Percentiles rank a stretch among this genome's conserved stretches.
phyloP scores from a whole-genome alignment of 495 filamentous ascomycete species.

The Cladorrhinum samala region DNA sequence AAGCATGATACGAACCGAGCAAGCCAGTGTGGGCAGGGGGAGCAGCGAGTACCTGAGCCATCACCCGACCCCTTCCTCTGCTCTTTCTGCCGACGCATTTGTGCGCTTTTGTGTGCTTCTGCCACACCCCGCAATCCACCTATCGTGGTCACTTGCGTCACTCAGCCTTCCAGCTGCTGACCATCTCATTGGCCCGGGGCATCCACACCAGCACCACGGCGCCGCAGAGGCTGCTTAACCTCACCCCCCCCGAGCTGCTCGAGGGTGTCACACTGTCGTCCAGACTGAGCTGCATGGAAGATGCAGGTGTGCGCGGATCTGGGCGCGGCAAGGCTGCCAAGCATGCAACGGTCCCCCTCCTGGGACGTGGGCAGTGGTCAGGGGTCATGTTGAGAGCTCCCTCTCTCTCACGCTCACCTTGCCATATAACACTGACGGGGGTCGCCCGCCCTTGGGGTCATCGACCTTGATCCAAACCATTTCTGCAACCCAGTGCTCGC shows the following conservation, averaged over 20 bases:
- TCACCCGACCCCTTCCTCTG: slow-evolving; percentile 13
- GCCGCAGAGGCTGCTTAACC: neutral
- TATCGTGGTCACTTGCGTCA: slow-evolving; percentile 13
- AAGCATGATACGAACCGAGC: neutral
- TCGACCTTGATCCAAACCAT: slow-evolving; percentile 7
- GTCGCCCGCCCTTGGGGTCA: slow-evolving; percentile 11
- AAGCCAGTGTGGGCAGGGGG: neutral
- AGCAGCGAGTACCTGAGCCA: slow-evolving; percentile 1
- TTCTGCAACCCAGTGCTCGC: neutral
- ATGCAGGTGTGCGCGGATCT: slow-evolving; percentile 1
- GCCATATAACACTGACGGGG: slow-evolving; percentile 4
- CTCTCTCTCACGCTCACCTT: neutral
- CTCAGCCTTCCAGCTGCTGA: slow-evolving; percentile 5
- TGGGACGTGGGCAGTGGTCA: too few species aligned
- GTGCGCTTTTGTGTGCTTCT: neutral
- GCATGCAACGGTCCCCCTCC: neutral
- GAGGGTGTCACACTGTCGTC: neutral
- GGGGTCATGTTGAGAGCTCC: neutral
- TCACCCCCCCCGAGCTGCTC: slow-evolving; percentile 3
- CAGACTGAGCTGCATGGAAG: neutral
- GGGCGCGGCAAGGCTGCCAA: slow-evolving; percentile 6
- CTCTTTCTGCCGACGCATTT: slow-evolving; percentile 1
- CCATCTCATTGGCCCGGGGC: slow-evolving; percentile 7
- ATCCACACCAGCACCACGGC: neutral
- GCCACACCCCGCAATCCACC: slow-evolving; percentile 6